phyloP scores from a whole-genome alignment of 2,329 filamentous ascomycete genomes.

The Botrytis cinerea region DNA sequence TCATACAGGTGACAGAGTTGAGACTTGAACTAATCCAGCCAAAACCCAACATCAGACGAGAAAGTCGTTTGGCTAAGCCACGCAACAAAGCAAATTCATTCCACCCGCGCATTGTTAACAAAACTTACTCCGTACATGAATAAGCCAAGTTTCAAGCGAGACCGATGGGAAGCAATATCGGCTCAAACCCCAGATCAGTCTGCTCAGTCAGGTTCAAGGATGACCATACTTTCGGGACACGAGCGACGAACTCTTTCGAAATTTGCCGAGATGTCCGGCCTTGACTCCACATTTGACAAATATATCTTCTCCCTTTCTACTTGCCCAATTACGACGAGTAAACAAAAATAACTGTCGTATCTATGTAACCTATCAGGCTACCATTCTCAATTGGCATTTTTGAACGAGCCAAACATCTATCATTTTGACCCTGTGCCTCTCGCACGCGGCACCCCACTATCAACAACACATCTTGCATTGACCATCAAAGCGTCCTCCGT shows the following conservation, averaged over 20 bases:
- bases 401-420: not conserved
- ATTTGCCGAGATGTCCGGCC: not conserved
- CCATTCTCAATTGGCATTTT: not conserved
- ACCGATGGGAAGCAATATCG: not conserved
- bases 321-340: not conserved
- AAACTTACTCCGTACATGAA: not conserved
- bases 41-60: constrained; percentile 7
- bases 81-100: not conserved
- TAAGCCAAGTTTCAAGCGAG: not conserved
- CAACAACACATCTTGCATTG: constrained; percentile 36
- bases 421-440: not conserved
- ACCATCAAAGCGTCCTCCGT: constrained; percentile 19
- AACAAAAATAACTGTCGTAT: not conserved
- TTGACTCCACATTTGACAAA: constrained; percentile 17
- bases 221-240: constrained; percentile 23
- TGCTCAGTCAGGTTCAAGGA: not conserved
- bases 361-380: not conserved
- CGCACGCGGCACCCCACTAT: constrained; percentile 20
- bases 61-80: not conserved
- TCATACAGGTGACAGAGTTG: not conserved
- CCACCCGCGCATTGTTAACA: not conserved
- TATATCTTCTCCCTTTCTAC: not conserved
- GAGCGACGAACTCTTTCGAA: not conserved
- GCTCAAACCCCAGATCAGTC: not conserved
- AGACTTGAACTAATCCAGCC: not conserved